A percentile compares a stretch with the other conserved stretches of the same genome.
These are phyloP conservation scores for Eimeria tenella DNA, from an alignment of 169 alveolate species.

Conservation along the genomic window DNA sequence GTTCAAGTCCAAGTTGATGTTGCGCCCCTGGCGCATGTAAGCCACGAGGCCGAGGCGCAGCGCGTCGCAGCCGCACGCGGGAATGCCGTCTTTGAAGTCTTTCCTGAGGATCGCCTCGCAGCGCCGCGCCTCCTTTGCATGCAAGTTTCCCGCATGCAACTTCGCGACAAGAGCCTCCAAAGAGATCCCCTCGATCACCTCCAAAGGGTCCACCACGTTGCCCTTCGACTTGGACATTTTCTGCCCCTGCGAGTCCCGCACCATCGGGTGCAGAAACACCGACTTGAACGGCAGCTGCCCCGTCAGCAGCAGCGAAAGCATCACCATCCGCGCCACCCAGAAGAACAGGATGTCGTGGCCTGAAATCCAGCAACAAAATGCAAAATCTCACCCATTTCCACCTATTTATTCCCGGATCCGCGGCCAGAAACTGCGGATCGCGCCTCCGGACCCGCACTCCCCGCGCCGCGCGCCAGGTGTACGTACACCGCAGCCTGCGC, in stretches of 20 bases:
- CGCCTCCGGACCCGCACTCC: too few relatives aligned
- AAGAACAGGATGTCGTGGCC: conserved; percentile 99
- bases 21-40: conserved; percentile 94
- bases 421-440: too few relatives aligned
- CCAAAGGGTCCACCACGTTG: conserved; percentile 99
- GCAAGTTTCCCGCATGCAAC: conserved; percentile 94
- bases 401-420: too few relatives aligned
- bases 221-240: conserved; percentile 99
- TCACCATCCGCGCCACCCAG: conserved; percentile 99
- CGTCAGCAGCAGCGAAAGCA: conserved; percentile 97
- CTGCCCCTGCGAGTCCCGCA: conserved; percentile 98
- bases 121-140: conserved; percentile 89
- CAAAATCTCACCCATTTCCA: background rate
- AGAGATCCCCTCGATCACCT: conserved; percentile 96
- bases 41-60: conserved; percentile 97
- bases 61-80: conserved; percentile 99
- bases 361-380: conserved; percentile 82
- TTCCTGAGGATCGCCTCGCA: conserved; percentile 94
- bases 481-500: background rate
- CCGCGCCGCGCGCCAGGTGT: too few relatives aligned
- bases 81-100: conserved; percentile 99
- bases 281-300: conserved; percentile 97
- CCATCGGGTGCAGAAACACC: conserved; percentile 99
- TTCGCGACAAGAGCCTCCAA: conserved; percentile 93
- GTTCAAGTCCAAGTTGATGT: conserved; percentile 97